Evolutionary conservation across 441 rosid genomes (phyloP), one percentile per base, ranked within the genome.

Genomic region (Corymbia calophylla): DNA sequence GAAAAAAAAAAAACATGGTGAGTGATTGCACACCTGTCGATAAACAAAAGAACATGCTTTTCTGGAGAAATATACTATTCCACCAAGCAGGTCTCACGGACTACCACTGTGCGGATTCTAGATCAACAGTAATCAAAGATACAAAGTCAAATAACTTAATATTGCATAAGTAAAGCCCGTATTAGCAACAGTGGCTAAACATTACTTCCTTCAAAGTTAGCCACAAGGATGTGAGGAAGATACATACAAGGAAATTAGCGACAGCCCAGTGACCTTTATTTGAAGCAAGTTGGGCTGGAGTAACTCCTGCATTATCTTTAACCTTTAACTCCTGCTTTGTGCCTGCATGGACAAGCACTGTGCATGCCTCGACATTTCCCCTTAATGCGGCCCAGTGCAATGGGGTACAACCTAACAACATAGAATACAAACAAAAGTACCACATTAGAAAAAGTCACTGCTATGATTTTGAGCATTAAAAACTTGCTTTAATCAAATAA

Each of bases 261-360:
- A 98, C 91, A 90, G 95, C 97, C 92, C 93, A 96, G 95, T 98
- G 98, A 95, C 99, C 99, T 93, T 95, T 96, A 94, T 97, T 98
- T 93, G 94, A 94, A 91, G 99, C 99, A 88, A 97, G 94, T 94
- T 96, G 94, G 90, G 91, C 92, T 87, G 99, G 99, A 87, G 99
- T 96, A 87, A 94, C 93, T 92, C 99, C 99, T 88, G 95, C 94
- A 89, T 93, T 97, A 93, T 97, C 99, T 91, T 94, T 93, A 90
- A 97, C 92, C 51, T 47, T 31, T 60, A 98, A 88, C 88, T 97
- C 99, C 90, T 92, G 93, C 92, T 97, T 97, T 88, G 96, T 93
- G 91, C 99, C 99, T 86, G 98, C 96, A 94, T 96, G 99, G 70
- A 96, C 97, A 87, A 98, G 97, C 88, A 97, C 92, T 80, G 97